Base-by-base conservation (phyloP, 768 basidiomycete genomes). In the Agaricus subrufescens region DNA sequence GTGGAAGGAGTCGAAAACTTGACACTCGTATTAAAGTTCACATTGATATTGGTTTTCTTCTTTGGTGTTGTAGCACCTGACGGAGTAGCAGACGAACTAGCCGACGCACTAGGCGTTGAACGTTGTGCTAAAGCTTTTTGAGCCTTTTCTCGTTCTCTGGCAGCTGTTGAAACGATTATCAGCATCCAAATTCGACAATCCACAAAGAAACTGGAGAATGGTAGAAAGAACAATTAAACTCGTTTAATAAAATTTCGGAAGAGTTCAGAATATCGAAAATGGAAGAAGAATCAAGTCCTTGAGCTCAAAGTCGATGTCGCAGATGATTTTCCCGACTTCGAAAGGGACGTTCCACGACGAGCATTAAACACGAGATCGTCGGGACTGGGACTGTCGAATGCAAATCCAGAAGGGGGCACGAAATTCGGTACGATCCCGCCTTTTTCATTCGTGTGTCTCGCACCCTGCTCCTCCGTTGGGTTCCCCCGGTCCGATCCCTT, bases 291-390 rank as follows among this genome's bases (percentile, higher is more conserved):
- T 60, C 56, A 57, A 59, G 52, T 56, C 54, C 61, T 58, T 40
- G 60, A 56, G 50, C 63, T 56, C 42, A 51, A 51, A 26, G 60
- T 40, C 19, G 62, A 57, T 25, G 61, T 46, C 59, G 62, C 62
- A 58, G 56, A 19, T 43, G 70, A 62, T 31, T 63, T 60, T 26
- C 64, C 6, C 7, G 58, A 31, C 10, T 56, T 60, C 34, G 63
- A 59, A 31, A 66, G 60, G 43, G 58, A 72, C 3, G 93, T 89
- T 46, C 89, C 89, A 52, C 81, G 84, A 48, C 93, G 83, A 52
- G 93, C 91, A 61, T 83, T 83, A 63, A 89, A 74, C 8, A 98
- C 85, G 60, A 91, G 71, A 64, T 98, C 96, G 62, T 98, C 96
- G 23, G 96, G 96, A 69, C 94, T 97, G 37, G 91, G 91, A 25